These are phyloP conservation scores for Aspergillus indologenus DNA, from an alignment of 495 filamentous ascomycete genomes.

Conservation along the genomic window DNA sequence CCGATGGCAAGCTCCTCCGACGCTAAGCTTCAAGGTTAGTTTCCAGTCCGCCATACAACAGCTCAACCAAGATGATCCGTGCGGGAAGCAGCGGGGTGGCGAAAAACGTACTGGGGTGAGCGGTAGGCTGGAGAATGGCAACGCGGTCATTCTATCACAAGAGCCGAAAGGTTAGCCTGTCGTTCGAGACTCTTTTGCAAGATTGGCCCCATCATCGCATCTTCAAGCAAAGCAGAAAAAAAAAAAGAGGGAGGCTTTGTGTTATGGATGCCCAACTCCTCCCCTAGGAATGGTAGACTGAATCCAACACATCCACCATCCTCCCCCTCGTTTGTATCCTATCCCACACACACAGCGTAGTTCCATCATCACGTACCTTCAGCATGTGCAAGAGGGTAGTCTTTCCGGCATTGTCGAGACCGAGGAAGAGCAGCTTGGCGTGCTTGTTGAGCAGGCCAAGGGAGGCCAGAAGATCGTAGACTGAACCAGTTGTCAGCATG, in stretches of 20 bases:
- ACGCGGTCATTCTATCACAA: constrained; percentile 81
- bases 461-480: constrained; percentile 87
- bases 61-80: background rate
- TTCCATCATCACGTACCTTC: constrained; percentile 60
- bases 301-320: background rate
- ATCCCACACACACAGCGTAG: constrained; percentile 5
- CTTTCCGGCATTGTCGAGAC: constrained; percentile 97
- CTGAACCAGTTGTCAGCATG: constrained; percentile 42
- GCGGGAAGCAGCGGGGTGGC: background rate
- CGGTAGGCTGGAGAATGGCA: constrained; percentile 84
- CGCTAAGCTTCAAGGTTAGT: constrained; percentile 44
- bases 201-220: background rate
- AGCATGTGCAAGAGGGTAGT: constrained; percentile 90
- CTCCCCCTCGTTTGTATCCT: background rate
- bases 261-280: background rate
- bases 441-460: constrained; percentile 96
- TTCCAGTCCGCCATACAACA: background rate
- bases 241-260: too few species aligned
- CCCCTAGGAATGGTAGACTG: too few species aligned
- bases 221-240: background rate
- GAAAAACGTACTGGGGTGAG: constrained; percentile 75
- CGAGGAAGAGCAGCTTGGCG: constrained; percentile 88
- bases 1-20: constrained; percentile 96
- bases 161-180: constrained; percentile 13
- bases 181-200: constrained; percentile 3